Percentiles rank a stretch among this genome's conserved stretches.
These are phyloP conservation scores for Vickermania spadyakhi DNA, from an alignment of 208 protist species.

Conservation along the genomic window DNA sequence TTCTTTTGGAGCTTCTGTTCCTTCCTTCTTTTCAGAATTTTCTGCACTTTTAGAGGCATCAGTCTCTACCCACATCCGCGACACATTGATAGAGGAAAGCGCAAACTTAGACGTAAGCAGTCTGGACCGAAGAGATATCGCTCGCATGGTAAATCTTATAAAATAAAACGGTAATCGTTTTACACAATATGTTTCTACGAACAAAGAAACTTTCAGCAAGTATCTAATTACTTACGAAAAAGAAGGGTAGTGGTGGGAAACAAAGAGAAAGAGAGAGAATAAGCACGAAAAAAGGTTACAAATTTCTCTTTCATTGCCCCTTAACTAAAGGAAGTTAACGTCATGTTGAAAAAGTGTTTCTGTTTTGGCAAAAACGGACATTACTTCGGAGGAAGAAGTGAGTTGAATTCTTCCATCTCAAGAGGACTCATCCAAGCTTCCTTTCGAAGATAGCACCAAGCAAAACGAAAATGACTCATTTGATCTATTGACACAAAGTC, in stretches of 20 bases:
- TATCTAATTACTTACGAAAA: too few species aligned
- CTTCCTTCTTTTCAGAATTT: slow-evolving; percentile 18
- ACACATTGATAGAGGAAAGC: slow-evolving; percentile 3
- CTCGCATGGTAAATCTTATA: not conserved
- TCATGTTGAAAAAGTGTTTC: slow-evolving; percentile 6
- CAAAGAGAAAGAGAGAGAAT: too few species aligned
- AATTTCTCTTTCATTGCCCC: too few species aligned
- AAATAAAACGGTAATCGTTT: not conserved
- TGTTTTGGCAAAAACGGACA: too few species aligned
- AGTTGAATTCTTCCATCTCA: slow-evolving; percentile 68
- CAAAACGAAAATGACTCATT: slow-evolving; percentile 79
- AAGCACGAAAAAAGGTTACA: too few species aligned
- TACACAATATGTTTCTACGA: not conserved
- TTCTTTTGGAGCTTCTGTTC: not conserved
- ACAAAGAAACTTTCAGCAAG: too few species aligned
- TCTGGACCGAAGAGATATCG: not conserved
- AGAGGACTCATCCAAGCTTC: slow-evolving; percentile 76
- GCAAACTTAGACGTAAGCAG: not conserved
- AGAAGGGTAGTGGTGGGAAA: too few species aligned
- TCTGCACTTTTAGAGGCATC: slow-evolving; percentile 21
- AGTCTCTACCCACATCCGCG: slow-evolving; percentile 5
- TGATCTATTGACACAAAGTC: slow-evolving; percentile 80
- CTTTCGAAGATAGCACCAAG: slow-evolving; percentile 73
- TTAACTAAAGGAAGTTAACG: too few species aligned
- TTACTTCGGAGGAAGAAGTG: slow-evolving; percentile 49